phyloP scores from a whole-genome alignment of 208 protist genomes.

The Crithidia bombi region DNA sequence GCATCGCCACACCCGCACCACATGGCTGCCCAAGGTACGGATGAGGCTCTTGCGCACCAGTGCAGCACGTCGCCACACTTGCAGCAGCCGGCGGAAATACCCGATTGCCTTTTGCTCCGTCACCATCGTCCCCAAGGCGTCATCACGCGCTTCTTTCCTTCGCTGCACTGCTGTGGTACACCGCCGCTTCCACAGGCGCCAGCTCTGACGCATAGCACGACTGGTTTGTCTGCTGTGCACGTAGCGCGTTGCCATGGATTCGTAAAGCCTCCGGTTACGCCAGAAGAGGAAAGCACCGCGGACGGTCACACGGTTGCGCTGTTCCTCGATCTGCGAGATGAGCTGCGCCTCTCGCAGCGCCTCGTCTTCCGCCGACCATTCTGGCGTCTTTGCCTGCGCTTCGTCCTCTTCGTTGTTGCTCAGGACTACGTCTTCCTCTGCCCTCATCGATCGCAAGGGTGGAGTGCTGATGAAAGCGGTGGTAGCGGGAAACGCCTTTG shows the following conservation, averaged over 20 bases:
- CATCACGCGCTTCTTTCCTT: constrained; percentile 21
- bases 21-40: constrained; percentile 20
- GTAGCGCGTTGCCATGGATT: constrained; percentile 32
- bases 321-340: background rate
- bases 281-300: constrained; percentile 33
- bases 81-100: constrained; percentile 21
- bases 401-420: background rate
- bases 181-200: constrained; percentile 36
- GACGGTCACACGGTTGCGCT: background rate
- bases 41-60: constrained; percentile 20
- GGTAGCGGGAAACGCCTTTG: no score
- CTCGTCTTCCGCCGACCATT: background rate
- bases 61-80: constrained; percentile 24
- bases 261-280: constrained; percentile 46
- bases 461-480: no score
- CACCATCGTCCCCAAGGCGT: constrained; percentile 33
- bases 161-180: background rate
- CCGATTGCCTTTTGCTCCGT: constrained; percentile 28
- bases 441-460: no score
- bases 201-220: constrained; percentile 10
- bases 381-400: background rate
- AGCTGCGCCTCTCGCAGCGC: background rate
- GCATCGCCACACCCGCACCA: constrained; percentile 18
- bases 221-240: constrained; percentile 8
- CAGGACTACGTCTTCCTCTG: no score